These are phyloP conservation scores for Ceriops decandra DNA, from an alignment of 345 rosid species.

Conservation along the genomic window DNA sequence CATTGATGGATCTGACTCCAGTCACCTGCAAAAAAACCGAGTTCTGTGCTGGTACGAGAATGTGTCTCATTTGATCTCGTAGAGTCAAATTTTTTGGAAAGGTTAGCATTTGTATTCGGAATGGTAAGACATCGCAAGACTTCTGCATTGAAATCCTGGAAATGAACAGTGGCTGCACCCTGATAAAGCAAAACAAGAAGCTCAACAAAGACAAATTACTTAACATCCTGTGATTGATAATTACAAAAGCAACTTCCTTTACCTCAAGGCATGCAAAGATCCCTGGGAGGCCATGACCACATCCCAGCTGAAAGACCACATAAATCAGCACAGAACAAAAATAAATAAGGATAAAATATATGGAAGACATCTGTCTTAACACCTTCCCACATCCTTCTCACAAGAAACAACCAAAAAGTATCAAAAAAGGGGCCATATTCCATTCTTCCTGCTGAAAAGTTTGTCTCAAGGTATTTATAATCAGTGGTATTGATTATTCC, in stretches of 20 bases:
- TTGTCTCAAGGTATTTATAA: too few relatives aligned
- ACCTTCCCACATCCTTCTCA: background rate
- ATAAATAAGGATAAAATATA: conserved; percentile 3
- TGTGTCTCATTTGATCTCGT: conserved; percentile 15
- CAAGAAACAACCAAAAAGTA: background rate
- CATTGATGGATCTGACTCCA: conserved; percentile 70
- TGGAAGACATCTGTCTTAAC: background rate
- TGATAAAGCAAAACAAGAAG: conserved; percentile 26
- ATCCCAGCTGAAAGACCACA: conserved; percentile 67
- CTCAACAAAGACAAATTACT: conserved; percentile 9
- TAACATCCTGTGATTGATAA: conserved; percentile 5
- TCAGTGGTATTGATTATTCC: too few relatives aligned
- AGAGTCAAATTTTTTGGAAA: conserved; percentile 24
- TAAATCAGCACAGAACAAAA: conserved; percentile 14
- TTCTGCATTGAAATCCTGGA: conserved; percentile 92
- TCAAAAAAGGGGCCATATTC: too few relatives aligned
- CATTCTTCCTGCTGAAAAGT: too few relatives aligned
- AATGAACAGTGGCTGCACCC: conserved; percentile 69
- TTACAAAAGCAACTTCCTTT: conserved; percentile 12
- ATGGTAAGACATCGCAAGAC: conserved; percentile 78
- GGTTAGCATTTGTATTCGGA: conserved; percentile 63
- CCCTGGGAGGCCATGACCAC: conserved; percentile 93
- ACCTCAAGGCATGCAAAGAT: conserved; percentile 81
- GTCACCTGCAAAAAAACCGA: conserved; percentile 79
- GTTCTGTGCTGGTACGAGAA: conserved; percentile 21